Base-by-base conservation (phyloP, 2,329 filamentous ascomycete genomes). In the Trichoderma hamatum region DNA sequence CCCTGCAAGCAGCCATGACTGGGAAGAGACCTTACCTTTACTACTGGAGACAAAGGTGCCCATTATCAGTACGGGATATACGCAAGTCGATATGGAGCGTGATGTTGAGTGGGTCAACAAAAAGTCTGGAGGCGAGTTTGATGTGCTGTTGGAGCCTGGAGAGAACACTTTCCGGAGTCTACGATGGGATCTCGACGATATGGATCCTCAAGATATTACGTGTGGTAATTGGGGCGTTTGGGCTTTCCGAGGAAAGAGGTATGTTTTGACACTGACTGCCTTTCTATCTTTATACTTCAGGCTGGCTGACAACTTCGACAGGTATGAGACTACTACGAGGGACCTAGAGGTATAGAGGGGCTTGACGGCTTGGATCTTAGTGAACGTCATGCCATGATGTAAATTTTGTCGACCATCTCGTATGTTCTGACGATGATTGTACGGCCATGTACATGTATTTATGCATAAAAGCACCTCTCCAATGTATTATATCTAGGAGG, bases 191-290 rank as follows among this genome's bases (percentile, higher is more conserved):
- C 80, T 99, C 76, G 97, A 99, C 76, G 96, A 99, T 77, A 83
- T 96, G 72, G 96, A 97, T 78, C 94, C 95, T 7, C 92, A 96
- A 77, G 96, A 98, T 80, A 85, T 98, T 71, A 97, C 91, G 74
- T 96, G 93, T 76, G 95, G 96, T 67, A 99, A 99, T 80, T 99
- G 94, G 93, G 96, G 96, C 13, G 84, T 97, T 2, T 99, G 96
- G 93, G 94, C 91, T 16, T 99, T 99, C 84, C 89, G 96, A 81
- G 96, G 96, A 74, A 99, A 99, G 88, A 91, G 95, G 88, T 97
- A 87, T 74, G 88, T 68, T 30, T 46, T 55, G 16, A 55, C 49
- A 32, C 39, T 11, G 30, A 32, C 51, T 51, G 19, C 13, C 3
- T 70, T 19, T 66, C 70, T 56, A 32, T 6, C 43, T 34, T 9